Evolutionary conservation across 1,284 basidiomycete genomes (phyloP), one percentile per base, ranked within the genome.

Genomic region (Rhodotorula sp.): DNA sequence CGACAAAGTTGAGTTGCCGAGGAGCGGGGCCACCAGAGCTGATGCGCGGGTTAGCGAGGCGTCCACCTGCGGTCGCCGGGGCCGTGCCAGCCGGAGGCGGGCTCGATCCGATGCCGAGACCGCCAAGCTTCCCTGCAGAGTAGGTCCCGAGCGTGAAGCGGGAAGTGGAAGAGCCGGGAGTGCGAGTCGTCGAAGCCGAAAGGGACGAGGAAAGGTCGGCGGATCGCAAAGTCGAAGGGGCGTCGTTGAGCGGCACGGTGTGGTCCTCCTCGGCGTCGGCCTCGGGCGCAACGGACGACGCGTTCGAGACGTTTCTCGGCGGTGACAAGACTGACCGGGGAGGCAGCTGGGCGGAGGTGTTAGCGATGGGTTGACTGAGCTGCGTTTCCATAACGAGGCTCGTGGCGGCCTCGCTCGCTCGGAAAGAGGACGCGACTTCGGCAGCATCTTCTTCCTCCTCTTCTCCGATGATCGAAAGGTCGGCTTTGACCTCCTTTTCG

Each of bases 251-350:
- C 43, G 78, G 72, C 55, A 66, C 73, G 2, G 62, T 47, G 38
- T 47, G 28, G 14, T 63, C 62, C 43, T 63, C 60, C 49, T 79
- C 69, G 60, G 76, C 43, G 68, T 77, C 69, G 63, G 73, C 63
- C 71, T 77, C 71, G 65, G 70, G 23, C 60, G 77, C 65, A 73
- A 77, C 43, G 73, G 78, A 45, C 67, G 78, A 26, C 70, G 76
- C 65, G 74, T 73, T 56, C 58, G 66, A 69, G 19, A 72, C 70
- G 47, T 62, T 64, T 12, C 70, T 64, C 0, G 48, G 23, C 21
- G 65, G 63, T 3, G 70, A 67, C 12, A 64, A 66, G 26, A 67
- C 2, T 19, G 50, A 1, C 26, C 56, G 31, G 54, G 67, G 49
- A 26, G n/a, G 38, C 47, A 43, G 38, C 38, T 43, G 12, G 3